Conservation (phyloP, 805 yeast species). For the Metschnikowia drakensbergensis region DNA sequence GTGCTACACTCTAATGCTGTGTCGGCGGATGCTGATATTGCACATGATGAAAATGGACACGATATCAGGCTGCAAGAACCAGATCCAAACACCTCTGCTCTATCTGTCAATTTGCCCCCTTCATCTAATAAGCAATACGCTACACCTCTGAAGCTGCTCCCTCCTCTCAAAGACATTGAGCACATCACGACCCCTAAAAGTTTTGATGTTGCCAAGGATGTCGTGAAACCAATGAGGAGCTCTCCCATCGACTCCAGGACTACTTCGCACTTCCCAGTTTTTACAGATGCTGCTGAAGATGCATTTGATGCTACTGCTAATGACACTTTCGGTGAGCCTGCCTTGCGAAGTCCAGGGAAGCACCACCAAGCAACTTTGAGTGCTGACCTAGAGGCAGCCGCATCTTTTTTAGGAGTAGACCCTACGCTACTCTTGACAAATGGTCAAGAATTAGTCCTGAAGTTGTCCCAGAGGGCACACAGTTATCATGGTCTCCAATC, state of each 20-base stretch:
- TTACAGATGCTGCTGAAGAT: constrained; percentile 16
- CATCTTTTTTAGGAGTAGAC: constrained; percentile 28
- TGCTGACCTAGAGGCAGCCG: constrained; percentile 17
- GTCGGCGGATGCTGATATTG: neutral
- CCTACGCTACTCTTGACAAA: constrained; percentile 14
- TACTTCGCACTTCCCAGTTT: constrained; percentile 9
- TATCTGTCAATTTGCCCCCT: constrained; percentile 8
- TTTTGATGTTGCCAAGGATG: constrained; percentile 39
- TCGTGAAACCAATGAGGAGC: constrained; percentile 16
- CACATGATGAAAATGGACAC: constrained; percentile 6
- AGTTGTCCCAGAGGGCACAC: constrained; percentile 24
- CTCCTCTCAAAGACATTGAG: constrained; percentile 42
- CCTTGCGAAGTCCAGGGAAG: constrained; percentile 4
- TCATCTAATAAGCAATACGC: constrained; percentile 20
- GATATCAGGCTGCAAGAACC: neutral
- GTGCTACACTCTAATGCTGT: neutral
- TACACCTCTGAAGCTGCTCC: constrained; percentile 41
- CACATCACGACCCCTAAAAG: constrained; percentile 39
- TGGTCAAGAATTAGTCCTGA: constrained; percentile 17
- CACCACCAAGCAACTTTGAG: constrained; percentile 8
- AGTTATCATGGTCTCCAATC: constrained; percentile 29
- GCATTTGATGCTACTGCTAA: constrained; percentile 16
- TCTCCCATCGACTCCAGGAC: constrained; percentile 21
- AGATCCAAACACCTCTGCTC: constrained; percentile 15
- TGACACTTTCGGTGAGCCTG: constrained; percentile 15